These are phyloP conservation scores for Rhodotorula graminis DNA, from an alignment of 768 basidiomycete genomes.

Conservation along the genomic window DNA sequence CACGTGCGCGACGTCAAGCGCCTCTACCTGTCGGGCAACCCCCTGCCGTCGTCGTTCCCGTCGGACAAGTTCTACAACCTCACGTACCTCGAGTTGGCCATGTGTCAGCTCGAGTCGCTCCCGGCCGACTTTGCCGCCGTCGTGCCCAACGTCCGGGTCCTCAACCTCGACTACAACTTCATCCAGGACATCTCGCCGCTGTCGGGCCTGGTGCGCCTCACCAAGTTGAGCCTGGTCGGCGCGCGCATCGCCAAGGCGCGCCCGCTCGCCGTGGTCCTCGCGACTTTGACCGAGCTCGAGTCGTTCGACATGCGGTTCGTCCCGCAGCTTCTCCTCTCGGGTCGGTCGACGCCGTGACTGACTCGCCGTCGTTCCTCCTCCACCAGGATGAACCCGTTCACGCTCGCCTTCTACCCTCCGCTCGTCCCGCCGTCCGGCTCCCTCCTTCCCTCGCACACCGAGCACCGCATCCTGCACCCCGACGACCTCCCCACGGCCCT, in stretches of 20 bases:
- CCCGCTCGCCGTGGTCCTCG: slow-evolving; percentile 65
- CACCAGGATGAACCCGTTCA: slow-evolving; percentile 91
- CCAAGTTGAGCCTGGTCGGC: slow-evolving; percentile 81
- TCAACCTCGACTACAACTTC: slow-evolving; percentile 98
- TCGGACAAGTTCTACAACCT: slow-evolving; percentile 78
- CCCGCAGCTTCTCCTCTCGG: too few species aligned
- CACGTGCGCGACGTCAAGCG: slow-evolving; percentile 88
- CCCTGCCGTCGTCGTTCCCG: slow-evolving; percentile 47
- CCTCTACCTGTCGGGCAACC: slow-evolving; percentile 71
- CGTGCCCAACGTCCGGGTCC: slow-evolving; percentile 76
- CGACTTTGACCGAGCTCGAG: slow-evolving; percentile 71
- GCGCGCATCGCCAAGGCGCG: slow-evolving; percentile 67
- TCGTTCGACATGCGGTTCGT: slow-evolving; percentile 80
- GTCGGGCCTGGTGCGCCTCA: slow-evolving; percentile 66
- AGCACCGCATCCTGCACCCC: slow-evolving; percentile 30
- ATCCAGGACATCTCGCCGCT: slow-evolving; percentile 60
- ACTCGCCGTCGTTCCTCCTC: background rate
- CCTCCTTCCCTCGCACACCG: slow-evolving; percentile 14
- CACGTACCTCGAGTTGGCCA: slow-evolving; percentile 85
- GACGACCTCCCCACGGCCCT: background rate
- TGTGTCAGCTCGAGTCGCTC: slow-evolving; percentile 69
- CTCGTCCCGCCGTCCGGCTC: slow-evolving; percentile 46
- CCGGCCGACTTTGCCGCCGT: slow-evolving; percentile 63
- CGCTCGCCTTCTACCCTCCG: slow-evolving; percentile 91
- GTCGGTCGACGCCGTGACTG: too few species aligned